phyloP scores from a whole-genome alignment of 306 rosid genomes.

The Pterocarpus santalinus region DNA sequence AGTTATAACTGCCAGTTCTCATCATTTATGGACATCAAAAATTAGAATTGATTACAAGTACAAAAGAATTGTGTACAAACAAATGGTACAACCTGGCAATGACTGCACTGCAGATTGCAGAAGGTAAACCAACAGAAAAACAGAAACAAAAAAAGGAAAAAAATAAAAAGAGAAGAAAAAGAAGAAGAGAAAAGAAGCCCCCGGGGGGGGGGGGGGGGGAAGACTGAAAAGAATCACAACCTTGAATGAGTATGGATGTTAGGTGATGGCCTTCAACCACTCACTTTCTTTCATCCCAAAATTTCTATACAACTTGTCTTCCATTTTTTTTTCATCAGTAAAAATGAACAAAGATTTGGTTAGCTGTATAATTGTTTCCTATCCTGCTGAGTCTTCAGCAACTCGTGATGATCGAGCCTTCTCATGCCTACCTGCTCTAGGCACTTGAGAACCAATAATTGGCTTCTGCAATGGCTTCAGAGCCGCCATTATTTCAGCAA shows the following conservation, averaged over 20 bases:
- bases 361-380: slow-evolving; percentile 49
- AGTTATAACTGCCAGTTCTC: slow-evolving; percentile 37
- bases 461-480: slow-evolving; percentile 92
- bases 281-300: slow-evolving; percentile 49
- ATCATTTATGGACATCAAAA: slow-evolving; percentile 51
- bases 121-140: slow-evolving; percentile 14
- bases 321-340: slow-evolving; percentile 49
- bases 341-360: slow-evolving; percentile 55
- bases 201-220: slow-evolving; percentile 28
- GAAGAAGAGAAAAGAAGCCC: neutral
- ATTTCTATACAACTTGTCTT: slow-evolving; percentile 62
- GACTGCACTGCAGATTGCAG: slow-evolving; percentile 54
- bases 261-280: slow-evolving; percentile 60
- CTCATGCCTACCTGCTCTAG: slow-evolving; percentile 50
- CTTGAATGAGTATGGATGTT: slow-evolving; percentile 52
- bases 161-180: too few relatives aligned
- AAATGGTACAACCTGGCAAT: slow-evolving; percentile 62
- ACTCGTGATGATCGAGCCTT: slow-evolving; percentile 53
- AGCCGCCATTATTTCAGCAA: slow-evolving; percentile 92
- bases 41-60: slow-evolving; percentile 58
- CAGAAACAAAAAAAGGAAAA: neutral
- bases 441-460: slow-evolving; percentile 60
- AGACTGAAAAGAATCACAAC: slow-evolving; percentile 56
- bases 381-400: slow-evolving; percentile 57
- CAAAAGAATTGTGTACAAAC: slow-evolving; percentile 65